Evolutionary conservation across 176 grass and related monocot genomes (phyloP), one percentile per base, ranked within the genome.

Genomic region (Canna indica): DNA sequence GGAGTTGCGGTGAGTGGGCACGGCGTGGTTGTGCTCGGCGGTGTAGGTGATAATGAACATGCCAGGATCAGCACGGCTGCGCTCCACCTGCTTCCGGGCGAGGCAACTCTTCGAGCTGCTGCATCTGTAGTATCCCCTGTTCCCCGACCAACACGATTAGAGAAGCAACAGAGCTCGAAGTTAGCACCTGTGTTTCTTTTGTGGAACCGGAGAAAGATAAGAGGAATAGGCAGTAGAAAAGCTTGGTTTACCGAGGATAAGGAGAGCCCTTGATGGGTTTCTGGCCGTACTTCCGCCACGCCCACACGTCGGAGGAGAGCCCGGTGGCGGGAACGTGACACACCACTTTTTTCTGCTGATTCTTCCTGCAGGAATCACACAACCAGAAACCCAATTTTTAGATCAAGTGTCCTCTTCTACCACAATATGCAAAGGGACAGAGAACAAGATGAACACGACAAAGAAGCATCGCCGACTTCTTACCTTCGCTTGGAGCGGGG

Each of bases 201-300:
- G n/a, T n/a, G n/a, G n/a, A n/a, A n/a, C n/a, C n/a, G n/a, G 24
- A 5, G 18, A 61, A 36, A 59, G n/a, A 69, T 36, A 11, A 41
- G 17, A 68, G 22, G 33, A 29, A 22, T 7, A 36, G 18, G 14
- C 27, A 24, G 30, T 22, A 56, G 39, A 52, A 11, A 17, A 76
- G 36, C 15, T 11, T 69, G 34, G 57, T 18, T 75, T 42, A 85
- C 83, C 83, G 83, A 45, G 88, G 88, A 70, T 88, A 82, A 3
- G 92, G 92, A 22, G 88, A 96, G 15, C 88, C 91, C 74, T 96
- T 96, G 85, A 96, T 96, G 13, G 85, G 91, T 53, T 96, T 96
- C 91, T 96, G 91, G 17, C 91, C 91, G 72, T 96, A 96, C 75
- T 96, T 96, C 7, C 88, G 85, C 91, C 91, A 96, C 47, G 91